These are phyloP conservation scores for Tricholoma hemisulphureum DNA, from an alignment of 768 basidiomycete species.

Conservation along the genomic window DNA sequence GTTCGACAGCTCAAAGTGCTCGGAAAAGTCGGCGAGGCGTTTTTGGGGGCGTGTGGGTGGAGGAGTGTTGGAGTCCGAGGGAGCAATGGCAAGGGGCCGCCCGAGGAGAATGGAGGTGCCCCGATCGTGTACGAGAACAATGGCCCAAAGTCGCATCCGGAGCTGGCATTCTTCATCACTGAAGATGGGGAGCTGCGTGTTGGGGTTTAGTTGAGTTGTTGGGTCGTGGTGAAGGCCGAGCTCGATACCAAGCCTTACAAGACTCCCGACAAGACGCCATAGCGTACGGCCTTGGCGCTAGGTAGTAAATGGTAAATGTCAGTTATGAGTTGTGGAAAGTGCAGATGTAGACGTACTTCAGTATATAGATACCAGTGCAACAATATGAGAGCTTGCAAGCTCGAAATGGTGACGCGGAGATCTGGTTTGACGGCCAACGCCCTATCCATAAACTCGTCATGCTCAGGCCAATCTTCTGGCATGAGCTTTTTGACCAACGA, in stretches of 20 bases:
- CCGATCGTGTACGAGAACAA: constrained; percentile 82
- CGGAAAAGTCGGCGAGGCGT: constrained; percentile 55
- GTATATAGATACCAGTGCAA: constrained; percentile 90
- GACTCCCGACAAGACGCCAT: constrained; percentile 84
- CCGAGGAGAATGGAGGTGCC: constrained; percentile 87
- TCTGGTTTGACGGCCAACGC: constrained; percentile 79
- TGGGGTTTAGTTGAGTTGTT: constrained; percentile 51
- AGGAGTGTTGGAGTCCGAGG: constrained; percentile 82
- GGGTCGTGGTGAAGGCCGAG: constrained; percentile 87
- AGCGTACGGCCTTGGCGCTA: constrained; percentile 87
- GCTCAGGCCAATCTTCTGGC: constrained; percentile 70
- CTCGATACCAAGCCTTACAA: constrained; percentile 80
- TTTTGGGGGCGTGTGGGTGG: constrained; percentile 52
- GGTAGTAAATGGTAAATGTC: not conserved
- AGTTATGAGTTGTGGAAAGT: constrained; percentile 5
- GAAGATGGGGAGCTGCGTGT: constrained; percentile 47
- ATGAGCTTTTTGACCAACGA: constrained; percentile 58
- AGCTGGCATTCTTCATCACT: constrained; percentile 74
- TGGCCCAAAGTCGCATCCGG: constrained; percentile 82
- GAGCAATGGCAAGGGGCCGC: constrained; percentile 78
- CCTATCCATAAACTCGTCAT: constrained; percentile 82
- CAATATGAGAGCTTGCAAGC: constrained; percentile 79
- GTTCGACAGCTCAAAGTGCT: constrained; percentile 76
- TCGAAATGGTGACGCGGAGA: constrained; percentile 76
- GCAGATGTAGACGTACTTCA: constrained; percentile 50